phyloP scores from a whole-genome alignment of 257 asterid genomes.

The Leonotis leonurus region DNA sequence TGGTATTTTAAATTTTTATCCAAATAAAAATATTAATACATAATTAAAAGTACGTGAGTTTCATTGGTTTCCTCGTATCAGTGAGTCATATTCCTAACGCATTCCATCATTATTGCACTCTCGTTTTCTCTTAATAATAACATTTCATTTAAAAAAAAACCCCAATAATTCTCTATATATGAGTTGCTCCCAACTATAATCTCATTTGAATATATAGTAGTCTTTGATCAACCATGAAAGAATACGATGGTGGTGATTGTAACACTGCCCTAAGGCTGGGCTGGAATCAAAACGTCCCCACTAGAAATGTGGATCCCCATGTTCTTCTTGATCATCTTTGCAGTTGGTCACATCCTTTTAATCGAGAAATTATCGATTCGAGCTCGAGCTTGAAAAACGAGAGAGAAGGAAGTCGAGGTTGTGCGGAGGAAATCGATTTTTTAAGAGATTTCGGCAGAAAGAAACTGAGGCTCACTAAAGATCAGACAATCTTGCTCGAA shows the following conservation, averaged over 20 bases:
- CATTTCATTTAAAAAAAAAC: neutral
- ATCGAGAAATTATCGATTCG: neutral
- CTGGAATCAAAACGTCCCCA: constrained; percentile 15
- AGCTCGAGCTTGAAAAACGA: constrained; percentile 20
- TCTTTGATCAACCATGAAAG: constrained; percentile 34
- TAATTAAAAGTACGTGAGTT: too few relatives aligned
- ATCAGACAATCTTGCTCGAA: constrained; percentile 43
- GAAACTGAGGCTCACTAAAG: constrained; percentile 49
- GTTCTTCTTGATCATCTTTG: constrained; percentile 29
- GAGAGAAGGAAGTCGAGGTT: constrained; percentile 3
- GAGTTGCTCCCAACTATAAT: neutral
- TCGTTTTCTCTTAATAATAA: neutral
- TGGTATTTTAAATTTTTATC: too few relatives aligned
- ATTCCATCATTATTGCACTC: constrained; percentile 23
- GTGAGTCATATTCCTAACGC: constrained; percentile 30
- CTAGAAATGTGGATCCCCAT: neutral
- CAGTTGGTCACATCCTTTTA: too few relatives aligned
- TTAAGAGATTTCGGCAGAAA: constrained; percentile 24
- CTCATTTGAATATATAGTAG: too few relatives aligned
- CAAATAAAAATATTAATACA: too few relatives aligned
- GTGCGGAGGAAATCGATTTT: neutral
- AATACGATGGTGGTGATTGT: neutral
- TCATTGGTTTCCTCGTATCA: constrained; percentile 26
- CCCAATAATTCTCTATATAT: neutral
- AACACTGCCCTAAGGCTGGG: constrained; percentile 27